Conservation (phyloP, 441 rosid genomes). For the Bruguiera hainesii region DNA sequence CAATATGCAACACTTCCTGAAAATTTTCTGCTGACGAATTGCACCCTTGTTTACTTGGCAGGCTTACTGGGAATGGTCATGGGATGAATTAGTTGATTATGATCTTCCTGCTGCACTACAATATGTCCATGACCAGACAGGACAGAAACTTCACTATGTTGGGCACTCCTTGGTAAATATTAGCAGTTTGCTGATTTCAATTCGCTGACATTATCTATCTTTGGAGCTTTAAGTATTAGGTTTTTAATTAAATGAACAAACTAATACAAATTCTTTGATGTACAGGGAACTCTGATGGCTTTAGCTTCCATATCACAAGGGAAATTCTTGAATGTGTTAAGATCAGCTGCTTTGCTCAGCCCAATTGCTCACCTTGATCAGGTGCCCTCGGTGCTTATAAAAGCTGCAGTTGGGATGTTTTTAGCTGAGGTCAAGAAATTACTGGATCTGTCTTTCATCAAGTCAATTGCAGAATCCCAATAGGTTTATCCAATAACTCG, state of each 20-base stretch:
- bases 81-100: conserved; percentile 72
- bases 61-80: conserved; percentile 89
- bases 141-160: conserved; percentile 72
- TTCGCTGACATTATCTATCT: neutral
- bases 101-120: conserved; percentile 72
- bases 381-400: conserved; percentile 56
- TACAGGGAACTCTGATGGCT: conserved; percentile 77
- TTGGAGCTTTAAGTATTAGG: too few species aligned
- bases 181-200: neutral
- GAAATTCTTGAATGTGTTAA: conserved; percentile 43
- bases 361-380: conserved; percentile 85
- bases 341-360: conserved; percentile 71
- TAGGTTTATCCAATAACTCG: too few species aligned
- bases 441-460: neutral
- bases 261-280: neutral
- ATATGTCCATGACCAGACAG: conserved; percentile 50
- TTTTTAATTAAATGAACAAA: too few species aligned
- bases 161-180: conserved; percentile 76
- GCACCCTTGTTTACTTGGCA: conserved; percentile 17
- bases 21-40: neutral
- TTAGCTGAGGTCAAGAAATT: conserved; percentile 52
- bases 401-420: conserved; percentile 48
- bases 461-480: too few species aligned
- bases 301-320: conserved; percentile 72
- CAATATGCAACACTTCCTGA: neutral